These are phyloP conservation scores for Fusarium mexicanum DNA, from an alignment of 2,329 filamentous ascomycete species.

Conservation along the genomic window DNA sequence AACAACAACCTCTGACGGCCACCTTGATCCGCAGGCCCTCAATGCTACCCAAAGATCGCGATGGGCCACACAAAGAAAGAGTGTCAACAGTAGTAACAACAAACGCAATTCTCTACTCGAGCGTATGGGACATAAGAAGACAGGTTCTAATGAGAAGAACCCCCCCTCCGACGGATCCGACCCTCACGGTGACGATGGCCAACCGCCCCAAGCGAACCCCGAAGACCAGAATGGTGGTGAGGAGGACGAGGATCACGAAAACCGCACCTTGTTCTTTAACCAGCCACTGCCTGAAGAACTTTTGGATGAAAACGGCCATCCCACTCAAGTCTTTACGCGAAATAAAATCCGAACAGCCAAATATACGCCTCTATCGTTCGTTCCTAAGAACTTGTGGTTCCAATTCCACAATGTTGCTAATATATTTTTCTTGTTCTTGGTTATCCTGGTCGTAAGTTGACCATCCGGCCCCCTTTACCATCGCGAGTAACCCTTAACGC, in stretches of 20 bases:
- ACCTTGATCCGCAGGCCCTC: conserved; percentile 38
- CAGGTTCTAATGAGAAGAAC: conserved; percentile 75
- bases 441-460: conserved; percentile 86
- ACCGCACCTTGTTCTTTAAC: conserved; percentile 84
- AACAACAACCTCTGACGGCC: conserved; percentile 43
- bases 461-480: background rate
- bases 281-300: conserved; percentile 77
- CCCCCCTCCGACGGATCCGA: conserved; percentile 50
- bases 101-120: conserved; percentile 88
- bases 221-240: conserved; percentile 49
- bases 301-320: conserved; percentile 83
- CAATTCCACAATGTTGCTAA: conserved; percentile 99
- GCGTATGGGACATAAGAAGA: conserved; percentile 73
- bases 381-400: conserved; percentile 96
- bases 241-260: conserved; percentile 54
- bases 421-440: conserved; percentile 96
- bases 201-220: conserved; percentile 43
- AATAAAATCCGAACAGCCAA: conserved; percentile 99
- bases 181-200: conserved; percentile 35
- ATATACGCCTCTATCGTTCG: conserved; percentile 93
- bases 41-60: conserved; percentile 76
- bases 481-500: conserved; percentile 30
- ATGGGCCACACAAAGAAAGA: conserved; percentile 95
- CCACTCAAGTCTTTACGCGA: conserved; percentile 75
- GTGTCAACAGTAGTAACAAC: conserved; percentile 75